Conservation (phyloP, 2,329 filamentous ascomycete species). For the Rhynchosporium agropyri region DNA sequence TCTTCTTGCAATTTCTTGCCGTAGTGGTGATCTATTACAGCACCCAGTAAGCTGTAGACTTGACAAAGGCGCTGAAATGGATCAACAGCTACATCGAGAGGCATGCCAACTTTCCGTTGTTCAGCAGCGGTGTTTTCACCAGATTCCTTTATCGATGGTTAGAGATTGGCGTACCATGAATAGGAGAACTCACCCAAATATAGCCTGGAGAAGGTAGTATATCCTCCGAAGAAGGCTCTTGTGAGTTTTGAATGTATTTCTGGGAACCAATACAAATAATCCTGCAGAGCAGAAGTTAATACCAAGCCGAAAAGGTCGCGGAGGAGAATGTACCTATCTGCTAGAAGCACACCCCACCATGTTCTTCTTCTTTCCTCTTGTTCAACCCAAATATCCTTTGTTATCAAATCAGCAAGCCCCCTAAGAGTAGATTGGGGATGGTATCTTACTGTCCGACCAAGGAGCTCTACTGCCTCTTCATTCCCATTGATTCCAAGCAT, state of each 20-base stretch:
- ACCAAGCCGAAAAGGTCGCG: neutral
- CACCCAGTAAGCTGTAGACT: slow-evolving; percentile 43
- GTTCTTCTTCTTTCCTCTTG: slow-evolving; percentile 50
- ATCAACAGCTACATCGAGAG: slow-evolving; percentile 50
- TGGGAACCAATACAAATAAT: slow-evolving; percentile 40
- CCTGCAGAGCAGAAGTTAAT: slow-evolving; percentile 31
- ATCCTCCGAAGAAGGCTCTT: slow-evolving; percentile 37
- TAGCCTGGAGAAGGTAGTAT: slow-evolving; percentile 42
- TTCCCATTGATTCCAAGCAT: slow-evolving; percentile 49
- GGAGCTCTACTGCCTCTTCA: slow-evolving; percentile 43
- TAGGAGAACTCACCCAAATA: slow-evolving; percentile 44
- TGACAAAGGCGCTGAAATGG: slow-evolving; percentile 56
- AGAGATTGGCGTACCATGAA: neutral
- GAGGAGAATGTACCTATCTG: slow-evolving; percentile 45
- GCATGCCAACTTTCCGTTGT: slow-evolving; percentile 39
- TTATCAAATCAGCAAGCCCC: neutral
- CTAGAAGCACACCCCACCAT: slow-evolving; percentile 53
- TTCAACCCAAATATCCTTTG: slow-evolving; percentile 51
- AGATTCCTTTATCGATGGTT: slow-evolving; percentile 40
- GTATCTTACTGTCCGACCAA: slow-evolving; percentile 44
- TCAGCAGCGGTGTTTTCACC: slow-evolving; percentile 42
- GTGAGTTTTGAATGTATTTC: slow-evolving; percentile 37
- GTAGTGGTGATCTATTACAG: slow-evolving; percentile 42
- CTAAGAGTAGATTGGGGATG: neutral
- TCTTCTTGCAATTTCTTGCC: slow-evolving; percentile 31